phyloP scores from a whole-genome alignment of 202 grass and related monocot genomes.

The Carex arenaria region DNA sequence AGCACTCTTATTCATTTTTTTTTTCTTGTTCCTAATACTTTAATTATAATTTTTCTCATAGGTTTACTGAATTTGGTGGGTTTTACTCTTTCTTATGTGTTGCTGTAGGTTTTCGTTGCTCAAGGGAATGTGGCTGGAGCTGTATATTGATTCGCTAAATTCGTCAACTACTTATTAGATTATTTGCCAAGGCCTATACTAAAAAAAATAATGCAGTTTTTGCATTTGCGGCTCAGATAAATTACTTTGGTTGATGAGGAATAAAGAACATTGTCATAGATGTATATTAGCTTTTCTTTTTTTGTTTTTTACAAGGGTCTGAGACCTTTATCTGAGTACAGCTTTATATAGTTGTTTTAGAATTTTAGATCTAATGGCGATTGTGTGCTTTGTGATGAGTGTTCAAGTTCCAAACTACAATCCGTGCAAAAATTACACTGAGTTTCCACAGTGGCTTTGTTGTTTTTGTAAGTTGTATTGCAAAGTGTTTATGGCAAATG shows the following conservation, averaged over 20 bases:
- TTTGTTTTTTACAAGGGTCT: not conserved
- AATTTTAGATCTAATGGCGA: not conserved
- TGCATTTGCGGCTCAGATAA: not conserved
- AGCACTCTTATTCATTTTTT: not conserved
- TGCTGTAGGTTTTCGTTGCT: not conserved
- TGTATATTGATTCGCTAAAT: not conserved
- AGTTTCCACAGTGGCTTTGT: not conserved
- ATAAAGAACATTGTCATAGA: conserved; percentile 16
- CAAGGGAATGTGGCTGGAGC: not conserved
- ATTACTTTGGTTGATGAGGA: not conserved
- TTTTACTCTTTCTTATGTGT: not conserved
- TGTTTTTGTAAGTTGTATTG: not conserved
- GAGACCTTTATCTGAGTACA: not conserved
- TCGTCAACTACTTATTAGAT: not conserved
- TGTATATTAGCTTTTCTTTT: conserved; percentile 3
- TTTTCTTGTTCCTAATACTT: not conserved
- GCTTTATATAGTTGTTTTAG: not conserved
- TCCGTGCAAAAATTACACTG: not conserved
- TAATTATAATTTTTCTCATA: not conserved
- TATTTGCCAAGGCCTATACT: not conserved
- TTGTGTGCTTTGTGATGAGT: not conserved
- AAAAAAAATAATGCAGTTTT: not conserved
- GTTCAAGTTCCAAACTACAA: not conserved
- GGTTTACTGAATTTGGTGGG: not conserved
- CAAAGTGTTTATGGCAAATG: not conserved